These are phyloP conservation scores for Paraglomus brasilianum DNA, from an alignment of 192 early-diverging fungal species.

Conservation along the genomic window DNA sequence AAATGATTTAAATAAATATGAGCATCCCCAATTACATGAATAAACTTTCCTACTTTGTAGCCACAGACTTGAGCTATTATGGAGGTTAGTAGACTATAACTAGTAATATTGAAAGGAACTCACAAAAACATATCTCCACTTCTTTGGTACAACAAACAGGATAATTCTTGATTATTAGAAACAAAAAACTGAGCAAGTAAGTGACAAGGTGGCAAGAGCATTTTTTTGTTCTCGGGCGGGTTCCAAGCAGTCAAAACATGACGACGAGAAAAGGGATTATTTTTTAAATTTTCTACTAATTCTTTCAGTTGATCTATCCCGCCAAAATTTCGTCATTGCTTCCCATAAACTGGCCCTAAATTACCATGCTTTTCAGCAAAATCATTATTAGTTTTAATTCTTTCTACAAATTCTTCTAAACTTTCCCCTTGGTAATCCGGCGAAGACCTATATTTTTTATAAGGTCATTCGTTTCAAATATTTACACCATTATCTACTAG, in stretches of 20 bases:
- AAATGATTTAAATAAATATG: slow-evolving; percentile 25
- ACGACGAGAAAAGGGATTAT: slow-evolving; percentile 25
- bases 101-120: slow-evolving; percentile 8
- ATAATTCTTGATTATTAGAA: slow-evolving; percentile 14
- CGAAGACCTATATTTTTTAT: not conserved
- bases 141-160: slow-evolving; percentile 23
- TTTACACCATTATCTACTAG: slow-evolving; percentile 7
- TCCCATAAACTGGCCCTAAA: slow-evolving; percentile 14
- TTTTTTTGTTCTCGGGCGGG: slow-evolving; percentile 13
- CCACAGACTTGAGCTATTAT: slow-evolving; percentile 13
- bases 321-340: slow-evolving; percentile 21
- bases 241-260: slow-evolving; percentile 27
- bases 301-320: slow-evolving; percentile 13
- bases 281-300: slow-evolving; percentile 14
- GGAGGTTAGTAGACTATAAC: slow-evolving; percentile 9
- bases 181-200: slow-evolving; percentile 25
- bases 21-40: not conserved
- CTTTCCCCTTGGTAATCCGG: slow-evolving; percentile 5
- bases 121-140: slow-evolving; percentile 20
- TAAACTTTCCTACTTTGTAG: slow-evolving; percentile 10
- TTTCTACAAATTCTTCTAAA: slow-evolving; percentile 4
- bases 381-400: slow-evolving; percentile 10
- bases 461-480: slow-evolving; percentile 22
- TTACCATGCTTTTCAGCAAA: slow-evolving; percentile 16
- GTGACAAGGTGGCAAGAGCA: slow-evolving; percentile 28